phyloP scores from a whole-genome alignment of 176 grass and related monocot species.

The Secale cereale region DNA sequence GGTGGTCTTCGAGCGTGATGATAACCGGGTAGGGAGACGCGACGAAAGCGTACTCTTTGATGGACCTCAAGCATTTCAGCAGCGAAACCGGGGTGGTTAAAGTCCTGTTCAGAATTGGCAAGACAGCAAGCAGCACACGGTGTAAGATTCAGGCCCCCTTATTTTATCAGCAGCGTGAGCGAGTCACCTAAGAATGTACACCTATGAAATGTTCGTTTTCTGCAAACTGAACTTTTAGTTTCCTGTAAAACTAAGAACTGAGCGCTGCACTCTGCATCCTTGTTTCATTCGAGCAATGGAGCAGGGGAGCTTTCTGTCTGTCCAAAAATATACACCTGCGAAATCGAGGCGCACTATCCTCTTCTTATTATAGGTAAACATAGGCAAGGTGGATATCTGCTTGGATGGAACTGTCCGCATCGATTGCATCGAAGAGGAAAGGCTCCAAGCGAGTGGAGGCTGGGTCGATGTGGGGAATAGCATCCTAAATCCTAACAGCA shows the following conservation, averaged over 20 bases:
- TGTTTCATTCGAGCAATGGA: too few species aligned
- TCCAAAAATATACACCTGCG: too few species aligned
- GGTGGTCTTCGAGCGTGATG: conserved; percentile 93
- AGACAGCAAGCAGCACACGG: not conserved
- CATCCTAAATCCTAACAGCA: too few species aligned
- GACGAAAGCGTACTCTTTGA: conserved; percentile 82
- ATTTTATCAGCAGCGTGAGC: not conserved
- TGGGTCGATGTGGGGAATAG: not conserved
- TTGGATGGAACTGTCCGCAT: not conserved
- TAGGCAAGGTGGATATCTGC: too few species aligned
- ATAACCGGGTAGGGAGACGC: conserved; percentile 93
- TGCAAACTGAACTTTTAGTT: too few species aligned
- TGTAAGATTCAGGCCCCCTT: not conserved
- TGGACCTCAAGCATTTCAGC: conserved; percentile 73
- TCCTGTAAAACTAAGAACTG: too few species aligned
- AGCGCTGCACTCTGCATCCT: too few species aligned
- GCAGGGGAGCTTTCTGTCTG: too few species aligned
- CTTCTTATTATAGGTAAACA: too few species aligned
- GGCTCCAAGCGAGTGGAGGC: not conserved
- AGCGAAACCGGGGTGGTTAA: conserved; percentile 88
- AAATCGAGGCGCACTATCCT: too few species aligned
- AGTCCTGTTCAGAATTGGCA: conserved; percentile 46
- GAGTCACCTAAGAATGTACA: not conserved
- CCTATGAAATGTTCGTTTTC: not conserved
- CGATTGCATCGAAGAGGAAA: not conserved